Percentiles rank a stretch among this genome's conserved stretches.
These are phyloP conservation scores for Mycena filopes DNA, from an alignment of 768 basidiomycete species.

Conservation along the genomic window DNA sequence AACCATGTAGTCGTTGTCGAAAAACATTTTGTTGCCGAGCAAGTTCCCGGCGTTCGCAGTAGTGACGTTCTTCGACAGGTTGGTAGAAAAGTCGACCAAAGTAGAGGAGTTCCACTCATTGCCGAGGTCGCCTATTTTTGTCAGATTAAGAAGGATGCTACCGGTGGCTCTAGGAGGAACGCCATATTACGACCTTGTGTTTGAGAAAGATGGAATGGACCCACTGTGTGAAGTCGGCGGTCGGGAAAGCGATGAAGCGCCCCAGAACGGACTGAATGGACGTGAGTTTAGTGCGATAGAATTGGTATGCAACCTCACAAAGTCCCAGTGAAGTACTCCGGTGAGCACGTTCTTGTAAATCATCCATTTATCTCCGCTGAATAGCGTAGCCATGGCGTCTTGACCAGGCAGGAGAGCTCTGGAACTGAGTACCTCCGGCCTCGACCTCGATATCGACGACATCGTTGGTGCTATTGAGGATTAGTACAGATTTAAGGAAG, in stretches of 20 bases:
- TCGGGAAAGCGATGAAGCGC: constrained; percentile 75
- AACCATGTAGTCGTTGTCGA: constrained; percentile 77
- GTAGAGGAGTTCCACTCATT: constrained; percentile 59
- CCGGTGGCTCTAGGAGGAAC: constrained; percentile 57
- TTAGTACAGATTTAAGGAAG: not conserved
- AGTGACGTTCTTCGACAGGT: constrained; percentile 46
- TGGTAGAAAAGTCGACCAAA: constrained; percentile 51
- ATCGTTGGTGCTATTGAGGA: constrained; percentile 61
- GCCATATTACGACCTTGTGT: not conserved
- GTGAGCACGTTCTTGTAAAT: constrained; percentile 69
- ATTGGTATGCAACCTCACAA: constrained; percentile 52
- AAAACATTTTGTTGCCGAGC: constrained; percentile 72
- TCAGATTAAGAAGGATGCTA: constrained; percentile 67
- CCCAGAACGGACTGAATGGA: constrained; percentile 65
- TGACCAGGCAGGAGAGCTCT: constrained; percentile 54
- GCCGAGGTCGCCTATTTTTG: constrained; percentile 60
- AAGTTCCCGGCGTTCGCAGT: constrained; percentile 67
- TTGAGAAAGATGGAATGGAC: constrained; percentile 23
- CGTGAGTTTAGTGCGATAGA: constrained; percentile 8
- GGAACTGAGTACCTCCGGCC: constrained; percentile 68
- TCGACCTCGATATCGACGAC: constrained; percentile 70
- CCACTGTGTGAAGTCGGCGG: constrained; percentile 54
- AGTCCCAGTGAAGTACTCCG: constrained; percentile 74
- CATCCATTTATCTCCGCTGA: constrained; percentile 77
- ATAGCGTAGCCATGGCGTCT: constrained; percentile 62